A percentile compares a stretch with the other conserved stretches of the same genome.
phyloP scores from a whole-genome alignment of 768 basidiomycete genomes.

The Cantharellus anzutake region DNA sequence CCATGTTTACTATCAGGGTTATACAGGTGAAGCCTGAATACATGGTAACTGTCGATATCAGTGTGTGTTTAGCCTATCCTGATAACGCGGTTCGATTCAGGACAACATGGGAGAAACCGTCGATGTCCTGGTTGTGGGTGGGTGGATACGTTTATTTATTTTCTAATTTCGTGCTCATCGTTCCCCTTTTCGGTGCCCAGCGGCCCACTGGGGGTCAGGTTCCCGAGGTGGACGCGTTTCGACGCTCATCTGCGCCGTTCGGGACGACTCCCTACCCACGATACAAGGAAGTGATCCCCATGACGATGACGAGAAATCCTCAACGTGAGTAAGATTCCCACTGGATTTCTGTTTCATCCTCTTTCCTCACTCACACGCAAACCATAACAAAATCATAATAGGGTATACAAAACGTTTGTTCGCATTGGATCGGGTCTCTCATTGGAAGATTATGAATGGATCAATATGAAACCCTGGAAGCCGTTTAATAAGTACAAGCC shows the following conservation, averaged over 20 bases:
- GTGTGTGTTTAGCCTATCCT: background rate
- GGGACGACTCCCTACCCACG: slow-evolving; percentile 38
- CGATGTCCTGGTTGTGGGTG: slow-evolving; percentile 74
- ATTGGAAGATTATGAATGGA: slow-evolving; percentile 71
- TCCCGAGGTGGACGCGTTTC: slow-evolving; percentile 78
- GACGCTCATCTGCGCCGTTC: slow-evolving; percentile 72
- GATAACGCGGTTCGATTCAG: slow-evolving; percentile 18
- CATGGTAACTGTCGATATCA: slow-evolving; percentile 31
- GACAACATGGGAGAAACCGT: slow-evolving; percentile 87
- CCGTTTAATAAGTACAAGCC: slow-evolving; percentile 52
- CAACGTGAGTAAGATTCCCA: slow-evolving; percentile 31
- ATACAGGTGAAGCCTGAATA: slow-evolving; percentile 67
- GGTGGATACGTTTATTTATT: background rate
- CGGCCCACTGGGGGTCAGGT: slow-evolving; percentile 75
- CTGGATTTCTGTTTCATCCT: background rate
- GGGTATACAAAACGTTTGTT: slow-evolving; percentile 70
- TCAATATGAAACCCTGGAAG: slow-evolving; percentile 70
- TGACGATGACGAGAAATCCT: slow-evolving; percentile 26
- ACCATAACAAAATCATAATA: background rate
- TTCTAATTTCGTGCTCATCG: too few relatives aligned
- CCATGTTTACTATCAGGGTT: background rate
- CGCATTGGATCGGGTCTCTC: slow-evolving; percentile 82
- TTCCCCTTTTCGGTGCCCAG: slow-evolving; percentile 19
- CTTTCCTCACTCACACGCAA: background rate
- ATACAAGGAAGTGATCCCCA: slow-evolving; percentile 8